phyloP scores from a whole-genome alignment of 108 stramenopile species.

The Cyclotella baltica region DNA sequence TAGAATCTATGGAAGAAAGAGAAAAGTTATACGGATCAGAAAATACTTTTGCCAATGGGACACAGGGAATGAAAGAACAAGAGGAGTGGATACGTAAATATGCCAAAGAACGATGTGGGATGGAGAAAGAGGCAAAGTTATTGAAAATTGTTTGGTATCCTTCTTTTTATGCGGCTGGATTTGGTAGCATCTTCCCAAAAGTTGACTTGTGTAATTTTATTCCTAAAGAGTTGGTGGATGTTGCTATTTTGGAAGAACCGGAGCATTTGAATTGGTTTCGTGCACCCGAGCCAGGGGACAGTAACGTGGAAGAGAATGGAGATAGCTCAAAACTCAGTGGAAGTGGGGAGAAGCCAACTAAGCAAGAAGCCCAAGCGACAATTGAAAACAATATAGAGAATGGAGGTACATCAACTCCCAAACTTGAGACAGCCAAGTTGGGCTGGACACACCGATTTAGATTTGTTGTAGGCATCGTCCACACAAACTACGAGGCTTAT shows the following conservation, averaged over 20 bases:
- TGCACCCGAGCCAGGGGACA: conserved; percentile 12
- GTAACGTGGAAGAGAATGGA: neutral
- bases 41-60: conserved; percentile 28
- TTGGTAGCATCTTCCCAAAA: conserved; percentile 88
- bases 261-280: conserved; percentile 97
- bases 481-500: conserved; percentile 95
- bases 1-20: conserved; percentile 44
- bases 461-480: conserved; percentile 92
- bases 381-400: neutral
- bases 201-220: conserved; percentile 77
- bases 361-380: conserved; percentile 5
- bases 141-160: conserved; percentile 77
- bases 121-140: conserved; percentile 48
- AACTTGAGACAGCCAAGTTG: conserved; percentile 41
- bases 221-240: conserved; percentile 85
- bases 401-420: conserved; percentile 1
- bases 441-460: conserved; percentile 89
- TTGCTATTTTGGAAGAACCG: conserved; percentile 93
- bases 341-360: neutral
- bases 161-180: conserved; percentile 70
- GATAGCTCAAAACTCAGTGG: neutral
- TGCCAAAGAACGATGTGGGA: conserved; percentile 36
- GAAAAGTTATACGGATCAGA: conserved; percentile 41
- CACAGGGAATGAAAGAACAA: conserved; percentile 45
- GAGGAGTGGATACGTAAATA: conserved; percentile 48